Percentiles rank a stretch among this genome's conserved stretches.
phyloP scores from a whole-genome alignment of 2,329 filamentous ascomycete species.

The Trichophyton equinum region DNA sequence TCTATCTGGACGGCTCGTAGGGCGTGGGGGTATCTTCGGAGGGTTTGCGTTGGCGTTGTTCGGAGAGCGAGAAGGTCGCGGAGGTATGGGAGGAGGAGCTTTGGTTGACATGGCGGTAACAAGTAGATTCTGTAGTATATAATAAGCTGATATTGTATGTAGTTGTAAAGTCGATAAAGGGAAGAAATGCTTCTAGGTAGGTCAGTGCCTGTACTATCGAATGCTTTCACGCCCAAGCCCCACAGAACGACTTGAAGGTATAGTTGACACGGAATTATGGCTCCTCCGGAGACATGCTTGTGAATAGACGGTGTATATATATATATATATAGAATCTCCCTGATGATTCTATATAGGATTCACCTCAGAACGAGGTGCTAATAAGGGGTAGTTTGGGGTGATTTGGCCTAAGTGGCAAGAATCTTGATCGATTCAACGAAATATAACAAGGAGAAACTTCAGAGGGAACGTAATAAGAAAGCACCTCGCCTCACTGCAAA shows the following conservation, averaged over 20 bases:
- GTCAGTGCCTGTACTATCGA: not conserved
- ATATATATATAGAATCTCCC: not conserved
- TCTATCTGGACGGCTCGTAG: conserved; percentile 7
- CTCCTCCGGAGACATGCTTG: not conserved
- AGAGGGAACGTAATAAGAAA: not conserved
- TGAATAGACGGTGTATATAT: no score
- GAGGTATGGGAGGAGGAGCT: conserved; percentile 15
- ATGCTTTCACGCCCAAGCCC: not conserved
- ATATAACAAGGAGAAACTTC: not conserved
- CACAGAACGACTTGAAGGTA: not conserved
- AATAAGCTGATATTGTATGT: not conserved
- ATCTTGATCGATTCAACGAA: not conserved
- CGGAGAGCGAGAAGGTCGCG: conserved; percentile 32
- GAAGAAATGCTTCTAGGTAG: not conserved
- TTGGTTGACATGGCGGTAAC: conserved; percentile 16
- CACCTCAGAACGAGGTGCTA: not conserved
- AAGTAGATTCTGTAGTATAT: not conserved
- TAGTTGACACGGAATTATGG: not conserved
- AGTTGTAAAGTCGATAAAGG: not conserved
- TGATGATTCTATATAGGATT: not conserved
- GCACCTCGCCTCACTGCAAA: not conserved
- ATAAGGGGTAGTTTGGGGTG: not conserved
- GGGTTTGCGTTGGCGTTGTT: conserved; percentile 14
- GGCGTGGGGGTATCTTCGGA: conserved; percentile 12
- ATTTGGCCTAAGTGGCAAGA: conserved; percentile 14